phyloP scores from a whole-genome alignment of 1,139 yeast species.

The Kodamaea anthophila region DNA sequence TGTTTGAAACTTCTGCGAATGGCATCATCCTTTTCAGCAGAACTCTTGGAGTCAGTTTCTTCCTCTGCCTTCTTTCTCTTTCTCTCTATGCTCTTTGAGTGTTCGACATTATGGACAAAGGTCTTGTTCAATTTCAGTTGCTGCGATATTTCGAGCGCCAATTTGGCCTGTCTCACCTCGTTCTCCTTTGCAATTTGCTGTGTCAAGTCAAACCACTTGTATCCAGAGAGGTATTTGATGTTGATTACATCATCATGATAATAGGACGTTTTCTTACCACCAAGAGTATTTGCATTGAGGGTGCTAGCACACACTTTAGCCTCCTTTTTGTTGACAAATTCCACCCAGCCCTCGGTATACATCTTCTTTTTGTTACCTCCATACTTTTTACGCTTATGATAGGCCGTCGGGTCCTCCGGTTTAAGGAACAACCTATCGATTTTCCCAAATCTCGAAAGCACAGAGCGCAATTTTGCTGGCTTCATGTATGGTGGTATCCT shows the following conservation, averaged over 20 bases:
- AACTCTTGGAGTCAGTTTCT: constrained; percentile 10
- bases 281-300: constrained; percentile 80
- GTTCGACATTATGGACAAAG: constrained; percentile 78
- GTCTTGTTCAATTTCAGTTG: constrained; percentile 82
- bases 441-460: constrained; percentile 75
- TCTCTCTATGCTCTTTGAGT: constrained; percentile 66
- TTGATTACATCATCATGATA: constrained; percentile 93
- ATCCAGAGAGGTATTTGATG: constrained; percentile 81
- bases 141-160: constrained; percentile 83
- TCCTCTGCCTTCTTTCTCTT: constrained; percentile 37
- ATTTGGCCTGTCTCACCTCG: constrained; percentile 80
- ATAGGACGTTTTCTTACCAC: constrained; percentile 89
- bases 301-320: constrained; percentile 87
- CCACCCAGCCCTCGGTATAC: constrained; percentile 97
- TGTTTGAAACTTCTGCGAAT: constrained; percentile 56
- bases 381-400: constrained; percentile 65
- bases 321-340: constrained; percentile 72
- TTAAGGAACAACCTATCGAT: constrained; percentile 80
- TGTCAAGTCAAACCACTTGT: constrained; percentile 93
- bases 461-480: constrained; percentile 81
- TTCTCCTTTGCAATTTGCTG: constrained; percentile 90
- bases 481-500: constrained; percentile 96
- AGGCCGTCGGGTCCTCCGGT: constrained; percentile 69
- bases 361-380: constrained; percentile 94
- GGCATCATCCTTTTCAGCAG: constrained; percentile 19